phyloP scores from a whole-genome alignment of 2,329 filamentous ascomycete genomes.

The Trichoderma polysporum region DNA sequence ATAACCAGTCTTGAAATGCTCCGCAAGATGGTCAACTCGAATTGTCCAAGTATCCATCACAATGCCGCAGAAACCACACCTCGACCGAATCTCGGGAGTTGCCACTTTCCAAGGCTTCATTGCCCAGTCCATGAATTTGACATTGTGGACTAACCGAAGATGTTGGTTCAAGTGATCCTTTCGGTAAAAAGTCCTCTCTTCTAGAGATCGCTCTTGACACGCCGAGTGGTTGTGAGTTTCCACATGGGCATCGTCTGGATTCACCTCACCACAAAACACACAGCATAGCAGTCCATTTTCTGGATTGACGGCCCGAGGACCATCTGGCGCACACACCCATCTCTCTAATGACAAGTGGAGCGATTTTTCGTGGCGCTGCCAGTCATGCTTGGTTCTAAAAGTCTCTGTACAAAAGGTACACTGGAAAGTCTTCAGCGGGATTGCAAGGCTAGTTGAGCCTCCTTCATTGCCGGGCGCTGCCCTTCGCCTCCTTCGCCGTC shows the following conservation, averaged over 20 bases:
- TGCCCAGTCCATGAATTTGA: slow-evolving; percentile 62
- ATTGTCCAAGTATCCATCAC: slow-evolving; percentile 62
- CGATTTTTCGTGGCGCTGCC: slow-evolving; percentile 70
- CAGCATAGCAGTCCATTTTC: slow-evolving; percentile 58
- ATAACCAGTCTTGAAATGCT: slow-evolving; percentile 65
- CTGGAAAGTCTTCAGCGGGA: slow-evolving; percentile 58
- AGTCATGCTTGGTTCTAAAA: slow-evolving; percentile 67
- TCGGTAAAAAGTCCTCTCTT: slow-evolving; percentile 64
- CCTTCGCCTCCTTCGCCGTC: slow-evolving; percentile 49
- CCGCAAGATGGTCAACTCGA: slow-evolving; percentile 63
- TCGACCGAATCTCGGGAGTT: slow-evolving; percentile 60
- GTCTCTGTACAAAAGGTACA: slow-evolving; percentile 70
- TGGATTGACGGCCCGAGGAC: slow-evolving; percentile 55
- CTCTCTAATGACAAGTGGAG: slow-evolving; percentile 63
- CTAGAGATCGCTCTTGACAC: slow-evolving; percentile 64
- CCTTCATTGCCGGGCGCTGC: slow-evolving; percentile 37
- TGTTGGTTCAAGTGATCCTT: slow-evolving; percentile 69
- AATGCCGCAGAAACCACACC: slow-evolving; percentile 65
- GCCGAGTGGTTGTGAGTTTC: slow-evolving; percentile 46
- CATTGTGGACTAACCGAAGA: slow-evolving; percentile 60
- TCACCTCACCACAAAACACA: slow-evolving; percentile 58
- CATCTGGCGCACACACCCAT: slow-evolving; percentile 64
- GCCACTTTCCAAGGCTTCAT: slow-evolving; percentile 64
- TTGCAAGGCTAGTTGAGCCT: slow-evolving; percentile 35
- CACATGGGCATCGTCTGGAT: slow-evolving; percentile 41